Evolutionary conservation across 2,329 filamentous ascomycete species (phyloP).

Genomic region (Penicillium hesseltinei): DNA sequence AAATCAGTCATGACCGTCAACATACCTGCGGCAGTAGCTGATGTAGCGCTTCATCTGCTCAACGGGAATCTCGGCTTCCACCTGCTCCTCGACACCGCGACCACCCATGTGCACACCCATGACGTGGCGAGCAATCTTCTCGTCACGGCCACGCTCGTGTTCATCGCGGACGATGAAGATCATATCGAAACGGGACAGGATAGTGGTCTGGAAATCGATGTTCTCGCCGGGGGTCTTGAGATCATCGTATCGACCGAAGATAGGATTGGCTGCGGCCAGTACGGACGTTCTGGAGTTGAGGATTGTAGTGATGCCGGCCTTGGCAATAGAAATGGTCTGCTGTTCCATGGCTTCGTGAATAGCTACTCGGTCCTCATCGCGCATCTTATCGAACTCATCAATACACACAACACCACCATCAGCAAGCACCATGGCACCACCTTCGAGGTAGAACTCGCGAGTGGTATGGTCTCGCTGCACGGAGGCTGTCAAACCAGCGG

Average conservation of each 20-base stretch:
- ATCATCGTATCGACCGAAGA: slow-evolving; percentile 97
- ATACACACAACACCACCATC: slow-evolving; percentile 98
- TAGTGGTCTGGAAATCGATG: slow-evolving; percentile 98
- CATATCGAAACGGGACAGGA: slow-evolving; percentile 98
- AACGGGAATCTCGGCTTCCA: slow-evolving; percentile 84
- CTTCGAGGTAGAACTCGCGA: slow-evolving; percentile 95
- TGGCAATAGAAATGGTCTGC: slow-evolving; percentile 98
- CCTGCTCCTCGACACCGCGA: slow-evolving; percentile 74
- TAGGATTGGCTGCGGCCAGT: slow-evolving; percentile 91
- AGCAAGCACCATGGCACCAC: slow-evolving; percentile 96
- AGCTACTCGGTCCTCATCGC: slow-evolving; percentile 93
- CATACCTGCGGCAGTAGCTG: slow-evolving; percentile 91
- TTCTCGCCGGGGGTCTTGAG: slow-evolving; percentile 97
- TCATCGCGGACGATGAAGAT: slow-evolving; percentile 98
- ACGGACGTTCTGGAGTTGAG: slow-evolving; percentile 95
- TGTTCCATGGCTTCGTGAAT: slow-evolving; percentile 99
- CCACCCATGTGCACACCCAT: slow-evolving; percentile 97
- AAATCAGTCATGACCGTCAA: slow-evolving; percentile 17
- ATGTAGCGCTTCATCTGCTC: slow-evolving; percentile 98
- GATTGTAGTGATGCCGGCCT: slow-evolving; percentile 97
- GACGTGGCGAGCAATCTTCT: slow-evolving; percentile 92
- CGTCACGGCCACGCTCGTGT: slow-evolving; percentile 84
- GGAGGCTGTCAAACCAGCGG: slow-evolving; percentile 93
- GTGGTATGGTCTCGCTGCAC: slow-evolving; percentile 91
- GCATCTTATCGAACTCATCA: slow-evolving; percentile 99